Conservation (phyloP, 306 rosid species). For the Dryas octopetala region DNA sequence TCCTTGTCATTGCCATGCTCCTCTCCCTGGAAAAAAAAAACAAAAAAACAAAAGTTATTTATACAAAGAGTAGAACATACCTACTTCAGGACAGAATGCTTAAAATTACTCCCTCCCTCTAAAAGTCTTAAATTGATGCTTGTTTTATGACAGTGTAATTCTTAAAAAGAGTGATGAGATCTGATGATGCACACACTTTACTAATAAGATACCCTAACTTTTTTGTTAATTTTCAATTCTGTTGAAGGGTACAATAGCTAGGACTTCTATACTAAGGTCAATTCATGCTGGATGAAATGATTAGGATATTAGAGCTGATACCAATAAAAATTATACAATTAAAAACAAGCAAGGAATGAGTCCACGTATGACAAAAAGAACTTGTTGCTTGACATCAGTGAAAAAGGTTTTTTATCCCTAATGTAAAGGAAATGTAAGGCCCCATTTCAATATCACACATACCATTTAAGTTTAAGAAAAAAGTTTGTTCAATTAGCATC, state of each 20-base stretch:
- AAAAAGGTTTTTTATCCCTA: not conserved
- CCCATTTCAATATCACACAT: not conserved
- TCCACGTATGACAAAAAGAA: not conserved
- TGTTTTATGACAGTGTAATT: not conserved
- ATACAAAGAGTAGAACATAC: not conserved
- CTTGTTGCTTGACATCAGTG: not conserved
- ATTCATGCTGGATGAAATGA: not conserved
- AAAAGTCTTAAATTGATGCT: not conserved
- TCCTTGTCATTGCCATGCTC: slow-evolving; percentile 78
- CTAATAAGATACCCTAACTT: not conserved
- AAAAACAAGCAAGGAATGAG: not conserved
- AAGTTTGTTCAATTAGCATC: not conserved
- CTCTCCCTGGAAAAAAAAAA: slow-evolving; percentile 58
- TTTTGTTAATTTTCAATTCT: too few species aligned
- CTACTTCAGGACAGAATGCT: not conserved
- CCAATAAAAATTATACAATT: not conserved
- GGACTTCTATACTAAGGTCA: not conserved
- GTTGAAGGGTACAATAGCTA: not conserved
- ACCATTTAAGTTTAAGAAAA: not conserved
- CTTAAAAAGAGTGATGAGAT: not conserved
- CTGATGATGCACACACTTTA: not conserved
- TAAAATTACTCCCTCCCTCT: not conserved
- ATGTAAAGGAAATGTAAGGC: not conserved
- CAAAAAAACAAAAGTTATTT: too few species aligned
- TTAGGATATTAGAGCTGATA: not conserved